These are phyloP conservation scores for Passiflora organensis DNA, from an alignment of 345 rosid species.

Conservation along the genomic window DNA sequence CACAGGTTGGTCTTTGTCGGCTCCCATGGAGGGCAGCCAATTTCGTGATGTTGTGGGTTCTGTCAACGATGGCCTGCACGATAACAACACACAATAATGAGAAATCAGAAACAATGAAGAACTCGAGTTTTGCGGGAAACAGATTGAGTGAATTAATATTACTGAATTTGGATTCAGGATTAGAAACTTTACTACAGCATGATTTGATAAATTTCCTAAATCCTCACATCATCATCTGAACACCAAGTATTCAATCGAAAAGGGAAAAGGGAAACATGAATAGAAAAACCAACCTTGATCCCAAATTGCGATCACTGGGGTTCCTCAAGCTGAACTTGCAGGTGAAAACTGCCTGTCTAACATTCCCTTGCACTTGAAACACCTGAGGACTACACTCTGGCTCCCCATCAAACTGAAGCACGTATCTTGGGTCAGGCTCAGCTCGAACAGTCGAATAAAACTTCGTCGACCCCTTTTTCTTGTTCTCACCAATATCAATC, in stretches of 20 bases:
- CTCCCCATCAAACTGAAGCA: constrained; percentile 79
- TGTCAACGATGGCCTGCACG: constrained; percentile 50
- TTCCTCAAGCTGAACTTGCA: constrained; percentile 81
- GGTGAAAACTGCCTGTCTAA: constrained; percentile 85
- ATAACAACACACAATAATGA: not conserved
- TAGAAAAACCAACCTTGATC: constrained; percentile 44
- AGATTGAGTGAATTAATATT: too few species aligned
- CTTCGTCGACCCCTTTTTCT: constrained; percentile 34
- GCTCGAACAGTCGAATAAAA: constrained; percentile 50
- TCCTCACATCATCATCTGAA: too few species aligned
- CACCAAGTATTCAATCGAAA: too few species aligned
- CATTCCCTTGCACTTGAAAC: constrained; percentile 82
- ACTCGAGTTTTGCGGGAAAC: too few species aligned
- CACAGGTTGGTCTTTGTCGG: constrained; percentile 46
- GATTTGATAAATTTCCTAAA: too few species aligned
- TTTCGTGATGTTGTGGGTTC: constrained; percentile 40
- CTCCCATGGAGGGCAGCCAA: constrained; percentile 42
- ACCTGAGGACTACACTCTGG: constrained; percentile 98
- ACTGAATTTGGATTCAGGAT: too few species aligned
- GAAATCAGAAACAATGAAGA: too few species aligned
- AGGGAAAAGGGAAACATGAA: not conserved
- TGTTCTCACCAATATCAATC: constrained; percentile 41
- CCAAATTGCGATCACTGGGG: constrained; percentile 50
- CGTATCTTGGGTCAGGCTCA: constrained; percentile 88
- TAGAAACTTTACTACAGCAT: too few species aligned